Base-by-base conservation (phyloP, 495 filamentous ascomycete species). In the Penicillium canescens region DNA sequence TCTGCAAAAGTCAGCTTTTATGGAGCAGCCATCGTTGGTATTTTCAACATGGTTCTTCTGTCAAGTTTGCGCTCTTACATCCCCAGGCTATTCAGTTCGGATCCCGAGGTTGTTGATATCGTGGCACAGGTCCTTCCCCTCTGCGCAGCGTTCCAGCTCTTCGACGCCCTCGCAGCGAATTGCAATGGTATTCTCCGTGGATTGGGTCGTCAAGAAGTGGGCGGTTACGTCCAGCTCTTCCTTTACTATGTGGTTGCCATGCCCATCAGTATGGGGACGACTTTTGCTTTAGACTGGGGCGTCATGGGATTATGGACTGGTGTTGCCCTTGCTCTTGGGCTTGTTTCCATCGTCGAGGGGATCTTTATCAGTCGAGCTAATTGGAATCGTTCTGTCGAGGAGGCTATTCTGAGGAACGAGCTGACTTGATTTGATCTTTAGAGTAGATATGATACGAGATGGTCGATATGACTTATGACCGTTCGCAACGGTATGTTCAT, bases 191-290 rank as follows among this genome's bases (percentile, higher is more conserved):
- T 96, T 31, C 75, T 98, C 26, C 80, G 92, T 20, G 93, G 92
- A 9, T 80, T 93, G 26, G 92, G 92, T 3, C 80, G 87, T 33
- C 93, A 96, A 66, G 85, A 91, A 57, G 82, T 98, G 44, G 92
- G 92, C 2, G 91, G 92, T 4, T 96, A 92, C 66, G 84, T 92
- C 26, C 91, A 90, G 59, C 65, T 98, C 3, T 83, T 88, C 46
- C 85, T 83, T 43, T 98, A 96, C 71, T 98, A 98, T 72, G 70
- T 79, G 4, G 77, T 96, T 38, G 93, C 88, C 0, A 78, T 96
- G 77, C 93, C 92, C 2, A 82, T 96, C 35, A 91, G 88, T 41
- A 86, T 94, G 62, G 83, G 83, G 2, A 80, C 86, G 1, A 85
- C 82, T 0, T 96, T 96, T 65, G 83, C 79, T 0, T 69, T 91